These are phyloP conservation scores for Candida morakotiae DNA, from an alignment of 805 yeast species.

Conservation along the genomic window DNA sequence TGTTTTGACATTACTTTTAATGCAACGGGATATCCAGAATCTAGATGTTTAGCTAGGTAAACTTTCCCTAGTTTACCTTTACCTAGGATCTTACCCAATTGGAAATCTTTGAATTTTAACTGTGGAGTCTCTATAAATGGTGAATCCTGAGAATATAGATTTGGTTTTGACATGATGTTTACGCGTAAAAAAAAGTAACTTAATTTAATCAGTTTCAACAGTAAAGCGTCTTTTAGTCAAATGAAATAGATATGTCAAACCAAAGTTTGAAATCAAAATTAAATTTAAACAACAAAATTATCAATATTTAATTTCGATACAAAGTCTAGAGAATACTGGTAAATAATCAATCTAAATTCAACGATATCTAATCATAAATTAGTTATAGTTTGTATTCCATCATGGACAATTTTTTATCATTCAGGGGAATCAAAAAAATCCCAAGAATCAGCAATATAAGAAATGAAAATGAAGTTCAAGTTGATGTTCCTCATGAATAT, in stretches of 20 bases:
- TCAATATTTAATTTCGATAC: too few relatives aligned
- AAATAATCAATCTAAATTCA: too few relatives aligned
- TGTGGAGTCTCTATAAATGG: background rate
- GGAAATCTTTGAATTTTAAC: slow-evolving; percentile 51
- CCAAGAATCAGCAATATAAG: slow-evolving; percentile 3
- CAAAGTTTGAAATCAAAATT: too few relatives aligned
- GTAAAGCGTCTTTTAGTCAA: too few relatives aligned
- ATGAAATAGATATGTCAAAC: too few relatives aligned
- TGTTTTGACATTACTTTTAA: slow-evolving; percentile 85
- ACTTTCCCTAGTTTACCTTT: slow-evolving; percentile 94
- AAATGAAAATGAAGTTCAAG: slow-evolving; percentile 6
- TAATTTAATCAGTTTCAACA: too few relatives aligned
- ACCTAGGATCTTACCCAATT: slow-evolving; percentile 82
- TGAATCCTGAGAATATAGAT: background rate
- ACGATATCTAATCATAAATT: too few relatives aligned
- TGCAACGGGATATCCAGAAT: slow-evolving; percentile 80
- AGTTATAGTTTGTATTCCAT: too few relatives aligned
- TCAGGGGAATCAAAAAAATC: slow-evolving; percentile 4
- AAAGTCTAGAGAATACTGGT: too few relatives aligned
- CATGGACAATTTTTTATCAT: slow-evolving; percentile 3
- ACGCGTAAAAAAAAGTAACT: too few relatives aligned
- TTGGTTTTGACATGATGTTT: too few relatives aligned
- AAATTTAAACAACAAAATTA: too few relatives aligned
- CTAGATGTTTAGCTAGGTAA: slow-evolving; percentile 76
- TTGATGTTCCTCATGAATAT: slow-evolving; percentile 2